Evolutionary conservation across 306 rosid genomes (phyloP).

Genomic region (Hippophae tibetana): DNA sequence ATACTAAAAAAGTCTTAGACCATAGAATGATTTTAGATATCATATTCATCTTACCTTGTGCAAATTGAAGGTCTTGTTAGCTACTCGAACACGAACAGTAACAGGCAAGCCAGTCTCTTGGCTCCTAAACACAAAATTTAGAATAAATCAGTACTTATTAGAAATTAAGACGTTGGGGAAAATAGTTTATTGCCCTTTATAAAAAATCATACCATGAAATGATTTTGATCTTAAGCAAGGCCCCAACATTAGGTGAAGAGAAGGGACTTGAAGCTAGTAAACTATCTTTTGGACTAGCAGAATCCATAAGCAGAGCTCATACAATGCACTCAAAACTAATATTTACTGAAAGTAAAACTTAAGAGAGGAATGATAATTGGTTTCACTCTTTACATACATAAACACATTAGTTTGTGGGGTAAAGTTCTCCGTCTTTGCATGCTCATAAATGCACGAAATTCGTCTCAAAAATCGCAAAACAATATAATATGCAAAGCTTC

Average conservation of each 20-base stretch:
- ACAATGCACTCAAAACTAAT: neutral
- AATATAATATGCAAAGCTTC: slow-evolving; percentile 10
- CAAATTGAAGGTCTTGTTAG: slow-evolving; percentile 49
- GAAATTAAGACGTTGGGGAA: neutral
- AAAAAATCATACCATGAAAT: slow-evolving; percentile 59
- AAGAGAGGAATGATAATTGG: slow-evolving; percentile 3
- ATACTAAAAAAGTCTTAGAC: neutral
- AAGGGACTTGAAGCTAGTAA: slow-evolving; percentile 59
- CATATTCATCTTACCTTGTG: slow-evolving; percentile 44
- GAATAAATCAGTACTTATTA: slow-evolving; percentile 7
- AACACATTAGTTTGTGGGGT: neutral
- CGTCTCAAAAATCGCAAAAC: slow-evolving; percentile 20
- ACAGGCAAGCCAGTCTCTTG: slow-evolving; percentile 86
- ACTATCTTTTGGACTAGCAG: slow-evolving; percentile 38
- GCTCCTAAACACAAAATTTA: slow-evolving; percentile 47
- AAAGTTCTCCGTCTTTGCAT: neutral
- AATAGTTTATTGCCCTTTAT: neutral
- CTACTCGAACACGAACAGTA: slow-evolving; percentile 45
- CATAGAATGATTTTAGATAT: neutral
- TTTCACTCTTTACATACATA: too few species aligned
- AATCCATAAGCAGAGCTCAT: slow-evolving; percentile 43
- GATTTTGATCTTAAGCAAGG: slow-evolving; percentile 74
- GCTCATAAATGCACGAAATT: slow-evolving; percentile 23
- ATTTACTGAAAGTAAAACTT: slow-evolving; percentile 18
- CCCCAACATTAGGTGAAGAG: slow-evolving; percentile 70